Conservation (phyloP, 768 basidiomycete genomes). For the Hypholoma sublateritium region DNA sequence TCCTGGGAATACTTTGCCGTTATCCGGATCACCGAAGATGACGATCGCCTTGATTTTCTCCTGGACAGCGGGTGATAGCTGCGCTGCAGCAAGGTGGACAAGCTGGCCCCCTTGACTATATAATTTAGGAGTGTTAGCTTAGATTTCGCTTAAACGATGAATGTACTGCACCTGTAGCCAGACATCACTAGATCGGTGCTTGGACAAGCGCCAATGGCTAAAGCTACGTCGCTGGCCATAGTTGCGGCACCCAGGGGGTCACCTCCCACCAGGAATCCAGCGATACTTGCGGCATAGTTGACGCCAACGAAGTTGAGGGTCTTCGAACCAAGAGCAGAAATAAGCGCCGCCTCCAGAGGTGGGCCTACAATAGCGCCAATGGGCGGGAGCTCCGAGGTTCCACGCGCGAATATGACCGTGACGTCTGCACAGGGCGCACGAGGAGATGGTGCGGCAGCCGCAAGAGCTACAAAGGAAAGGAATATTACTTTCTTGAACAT, state of each 20-base stretch:
- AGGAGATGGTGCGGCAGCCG: slow-evolving; percentile 14
- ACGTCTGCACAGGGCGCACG: slow-evolving; percentile 30
- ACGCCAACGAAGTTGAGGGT: slow-evolving; percentile 36
- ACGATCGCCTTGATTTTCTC: slow-evolving; percentile 30
- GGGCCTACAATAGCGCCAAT: slow-evolving; percentile 38
- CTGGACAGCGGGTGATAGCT: slow-evolving; percentile 28
- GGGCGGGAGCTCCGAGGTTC: slow-evolving; percentile 31
- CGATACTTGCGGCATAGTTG: slow-evolving; percentile 32
- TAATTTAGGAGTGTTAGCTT: neutral
- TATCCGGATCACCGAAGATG: slow-evolving; percentile 36
- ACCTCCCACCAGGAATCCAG: slow-evolving; percentile 38
- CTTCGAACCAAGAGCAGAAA: slow-evolving; percentile 24
- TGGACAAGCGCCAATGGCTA: slow-evolving; percentile 28
- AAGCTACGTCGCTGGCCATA: slow-evolving; percentile 33
- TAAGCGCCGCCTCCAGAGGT: slow-evolving; percentile 31
- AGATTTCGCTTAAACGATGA: neutral
- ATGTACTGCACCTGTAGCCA: slow-evolving; percentile 28
- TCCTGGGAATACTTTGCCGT: slow-evolving; percentile 27
- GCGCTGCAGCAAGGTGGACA: slow-evolving; percentile 34
- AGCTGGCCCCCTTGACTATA: slow-evolving; percentile 36
- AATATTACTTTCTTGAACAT: slow-evolving; percentile 19
- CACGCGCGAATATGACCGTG: slow-evolving; percentile 37
- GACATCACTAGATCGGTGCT: slow-evolving; percentile 33
- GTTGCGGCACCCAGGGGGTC: slow-evolving; percentile 31
- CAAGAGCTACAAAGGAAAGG: slow-evolving; percentile 19